These are phyloP conservation scores for Plasmodium ovale DNA, from an alignment of 169 alveolate genomes.

Conservation along the genomic window DNA sequence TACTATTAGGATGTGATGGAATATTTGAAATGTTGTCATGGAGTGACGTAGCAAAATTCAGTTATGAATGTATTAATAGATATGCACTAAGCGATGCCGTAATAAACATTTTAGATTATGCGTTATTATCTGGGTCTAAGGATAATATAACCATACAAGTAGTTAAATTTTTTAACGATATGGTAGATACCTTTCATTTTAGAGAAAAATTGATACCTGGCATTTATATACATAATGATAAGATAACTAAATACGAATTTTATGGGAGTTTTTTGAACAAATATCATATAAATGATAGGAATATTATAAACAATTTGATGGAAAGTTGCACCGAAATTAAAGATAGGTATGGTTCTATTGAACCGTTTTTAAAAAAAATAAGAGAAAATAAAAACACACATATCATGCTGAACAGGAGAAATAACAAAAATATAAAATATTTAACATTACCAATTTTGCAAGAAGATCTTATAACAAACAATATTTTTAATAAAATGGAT, in stretches of 20 bases:
- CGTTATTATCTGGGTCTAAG: conserved; percentile 62
- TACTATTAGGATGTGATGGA: conserved; percentile 74
- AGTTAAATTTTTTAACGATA: conserved; percentile 64
- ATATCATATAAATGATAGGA: conserved; percentile 65
- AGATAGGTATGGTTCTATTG: conserved; percentile 22
- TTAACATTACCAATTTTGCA: conserved; percentile 55
- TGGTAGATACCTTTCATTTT: conserved; percentile 33
- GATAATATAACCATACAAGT: conserved; percentile 70
- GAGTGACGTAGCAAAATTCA: conserved; percentile 73
- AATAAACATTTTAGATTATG: conserved; percentile 64
- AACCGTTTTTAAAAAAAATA: conserved; percentile 61
- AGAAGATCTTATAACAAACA: conserved; percentile 51
- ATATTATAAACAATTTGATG: conserved; percentile 52
- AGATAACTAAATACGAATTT: conserved; percentile 60
- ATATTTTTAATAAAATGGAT: conserved; percentile 59
- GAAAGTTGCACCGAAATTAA: conserved; percentile 55
- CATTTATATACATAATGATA: conserved; percentile 48
- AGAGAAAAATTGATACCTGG: conserved; percentile 61
- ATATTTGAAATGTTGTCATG: conserved; percentile 69
- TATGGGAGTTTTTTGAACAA: conserved; percentile 60
- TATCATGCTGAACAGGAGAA: conserved; percentile 56
- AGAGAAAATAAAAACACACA: conserved; percentile 68
- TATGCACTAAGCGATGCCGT: conserved; percentile 70
- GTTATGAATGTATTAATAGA: conserved; percentile 51
- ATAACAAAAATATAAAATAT: conserved; percentile 51